Evolutionary conservation across 805 yeast species (phyloP).

Genomic region (Blastobotrys robertii): DNA sequence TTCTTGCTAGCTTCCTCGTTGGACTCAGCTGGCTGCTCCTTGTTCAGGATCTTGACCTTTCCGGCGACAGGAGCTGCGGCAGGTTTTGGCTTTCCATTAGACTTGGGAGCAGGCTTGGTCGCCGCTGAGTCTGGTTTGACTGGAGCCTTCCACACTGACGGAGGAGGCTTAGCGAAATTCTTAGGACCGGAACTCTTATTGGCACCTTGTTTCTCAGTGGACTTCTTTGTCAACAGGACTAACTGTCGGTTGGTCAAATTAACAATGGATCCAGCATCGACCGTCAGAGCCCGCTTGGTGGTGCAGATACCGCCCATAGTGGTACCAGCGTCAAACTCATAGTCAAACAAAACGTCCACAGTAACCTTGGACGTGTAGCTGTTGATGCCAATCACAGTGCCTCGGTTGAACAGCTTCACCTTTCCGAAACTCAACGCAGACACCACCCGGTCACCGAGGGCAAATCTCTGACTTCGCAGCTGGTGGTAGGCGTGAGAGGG

Average conservation of each 20-base stretch:
- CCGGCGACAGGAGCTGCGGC: not conserved
- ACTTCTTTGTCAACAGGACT: constrained; percentile 60
- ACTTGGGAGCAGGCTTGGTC: constrained; percentile 2
- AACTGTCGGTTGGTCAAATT: constrained; percentile 69
- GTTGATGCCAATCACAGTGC: constrained; percentile 74
- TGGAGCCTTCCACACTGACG: constrained; percentile 1
- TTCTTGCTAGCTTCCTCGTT: constrained; percentile 20
- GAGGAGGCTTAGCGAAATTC: not conserved
- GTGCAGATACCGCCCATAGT: constrained; percentile 66
- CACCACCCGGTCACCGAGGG: constrained; percentile 81
- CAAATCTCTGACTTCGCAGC: constrained; percentile 65
- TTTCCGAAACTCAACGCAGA: constrained; percentile 81
- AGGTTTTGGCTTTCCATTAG: not conserved
- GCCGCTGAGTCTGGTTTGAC: constrained; percentile 2
- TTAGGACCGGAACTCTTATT: constrained; percentile 8
- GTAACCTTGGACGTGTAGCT: constrained; percentile 44
- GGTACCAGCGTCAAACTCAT: constrained; percentile 73
- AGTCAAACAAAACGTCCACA: constrained; percentile 75
- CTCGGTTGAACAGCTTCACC: constrained; percentile 78
- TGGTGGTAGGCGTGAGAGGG: constrained; percentile 64
- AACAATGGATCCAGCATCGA: constrained; percentile 73
- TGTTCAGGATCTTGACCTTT: constrained; percentile 8
- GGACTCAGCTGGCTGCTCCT: not conserved
- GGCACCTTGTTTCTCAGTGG: constrained; percentile 25
- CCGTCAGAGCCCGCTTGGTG: constrained; percentile 73